Base-by-base conservation (phyloP, 73 alveolate genomes). In the Paramecium sexaurelia region DNA sequence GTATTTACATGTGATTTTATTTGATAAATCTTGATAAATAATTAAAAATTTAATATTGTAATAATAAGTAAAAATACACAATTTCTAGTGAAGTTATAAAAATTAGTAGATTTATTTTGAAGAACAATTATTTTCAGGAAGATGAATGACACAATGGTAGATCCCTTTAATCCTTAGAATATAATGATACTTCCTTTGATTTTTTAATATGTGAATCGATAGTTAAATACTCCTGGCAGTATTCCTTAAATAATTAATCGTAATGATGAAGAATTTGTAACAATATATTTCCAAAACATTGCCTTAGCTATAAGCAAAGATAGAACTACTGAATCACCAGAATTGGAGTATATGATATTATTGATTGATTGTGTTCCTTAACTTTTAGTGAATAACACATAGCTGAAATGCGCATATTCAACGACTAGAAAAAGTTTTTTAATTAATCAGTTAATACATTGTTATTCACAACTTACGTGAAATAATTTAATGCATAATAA, bases 401-500 rank as follows among this genome's bases (percentile, higher is more conserved):
- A 61, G 19, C 20, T 61, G 83, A 61, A 61, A 29, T 61, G 83
- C 7, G 83, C 83, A 5, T 26, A 61, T 61, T 2, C 43, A 61
- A 61, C 83, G 1, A 61, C 83, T 3, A 61, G 83, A 19, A 61
- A 61, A 29, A 26, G 26, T 1, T 61, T 61, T 61, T 61, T 10
- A 61, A 61, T 61, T 61, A 61, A 61, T 61, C 83, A 26, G 83
- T 61, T 19, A 61, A 61, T 61, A 61, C 83, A 61, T 45, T 61
- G 1, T 61, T 26, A 11, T 61, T 61, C 26, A 61, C 43, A 0
- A 61, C 83, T 61, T 61, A 8, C 7, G 27, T 61, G 0, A 61
- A 61, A 29, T 61, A 61, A 29, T 61, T 61, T 32, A 61, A 61
- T 61, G 83, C 83, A 2, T 27, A 61, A 29, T 11, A 61, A 61